A percentile compares a stretch with the other conserved stretches of the same genome.
Conservation (phyloP, 2,329 filamentous ascomycete genomes). For the Chalaropsis thielavioides region DNA sequence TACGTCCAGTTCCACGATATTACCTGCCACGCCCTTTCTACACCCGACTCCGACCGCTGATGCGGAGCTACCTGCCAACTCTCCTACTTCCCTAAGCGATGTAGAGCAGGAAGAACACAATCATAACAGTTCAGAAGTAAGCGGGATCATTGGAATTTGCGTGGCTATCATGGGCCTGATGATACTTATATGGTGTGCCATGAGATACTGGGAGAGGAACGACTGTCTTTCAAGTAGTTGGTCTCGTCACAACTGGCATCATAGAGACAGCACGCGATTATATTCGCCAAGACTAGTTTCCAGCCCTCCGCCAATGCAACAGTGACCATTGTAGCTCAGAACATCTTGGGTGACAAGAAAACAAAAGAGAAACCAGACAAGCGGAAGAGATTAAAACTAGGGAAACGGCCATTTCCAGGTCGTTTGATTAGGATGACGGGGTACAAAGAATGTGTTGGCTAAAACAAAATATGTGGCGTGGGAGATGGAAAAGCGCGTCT, state of each 20-base stretch:
- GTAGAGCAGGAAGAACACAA: background rate
- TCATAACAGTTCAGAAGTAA: constrained; percentile 7
- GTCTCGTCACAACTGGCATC: background rate
- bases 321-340: background rate
- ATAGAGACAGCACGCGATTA: background rate
- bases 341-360: background rate
- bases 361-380: background rate
- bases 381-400: too few relatives aligned
- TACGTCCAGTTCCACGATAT: background rate
- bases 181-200: constrained; percentile 3
- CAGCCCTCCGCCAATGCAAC: background rate
- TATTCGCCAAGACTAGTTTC: constrained; percentile 6
- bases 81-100: background rate
- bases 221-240: background rate
- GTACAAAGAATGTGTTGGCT: background rate
- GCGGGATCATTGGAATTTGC: constrained; percentile 13
- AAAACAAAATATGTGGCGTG: background rate
- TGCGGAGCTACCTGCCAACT: background rate
- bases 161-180: constrained; percentile 6
- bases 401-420: background rate
- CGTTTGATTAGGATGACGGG: background rate
- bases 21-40: background rate
- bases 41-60: background rate
- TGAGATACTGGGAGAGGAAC: constrained; percentile 12
- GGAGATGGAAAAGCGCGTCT: background rate